Conservation (phyloP, 805 yeast species). For the Saturnispora quitensis region DNA sequence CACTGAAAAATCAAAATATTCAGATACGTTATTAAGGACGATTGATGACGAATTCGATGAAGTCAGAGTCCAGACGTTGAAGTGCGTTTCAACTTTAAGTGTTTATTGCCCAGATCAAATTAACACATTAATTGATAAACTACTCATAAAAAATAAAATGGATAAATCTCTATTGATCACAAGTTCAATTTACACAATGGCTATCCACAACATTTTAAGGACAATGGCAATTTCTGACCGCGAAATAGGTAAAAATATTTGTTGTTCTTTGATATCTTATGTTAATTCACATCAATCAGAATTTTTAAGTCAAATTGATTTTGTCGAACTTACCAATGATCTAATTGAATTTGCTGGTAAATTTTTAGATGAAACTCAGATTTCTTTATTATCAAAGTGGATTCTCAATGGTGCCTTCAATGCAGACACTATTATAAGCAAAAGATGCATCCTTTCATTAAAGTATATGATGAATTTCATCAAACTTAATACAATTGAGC, state of each 20-base stretch:
- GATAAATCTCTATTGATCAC: conserved; percentile 29
- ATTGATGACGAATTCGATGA: conserved; percentile 58
- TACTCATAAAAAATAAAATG: conserved; percentile 22
- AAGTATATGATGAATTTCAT: conserved; percentile 26
- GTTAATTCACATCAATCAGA: conserved; percentile 18
- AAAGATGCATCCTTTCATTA: conserved; percentile 35
- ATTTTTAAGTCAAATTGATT: conserved; percentile 36
- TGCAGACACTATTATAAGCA: conserved; percentile 37
- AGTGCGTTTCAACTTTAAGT: conserved; percentile 34
- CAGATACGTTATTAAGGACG: conserved; percentile 20
- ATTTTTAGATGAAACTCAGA: conserved; percentile 19
- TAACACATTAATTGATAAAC: conserved; percentile 24
- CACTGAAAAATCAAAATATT: conserved; percentile 27
- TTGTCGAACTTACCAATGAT: conserved; percentile 53
- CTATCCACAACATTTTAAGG: conserved; percentile 36
- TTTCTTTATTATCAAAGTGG: conserved; percentile 17
- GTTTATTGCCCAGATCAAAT: conserved; percentile 22
- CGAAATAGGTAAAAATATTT: conserved; percentile 19
- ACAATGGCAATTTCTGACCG: conserved; percentile 20
- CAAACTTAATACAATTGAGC: conserved; percentile 6
- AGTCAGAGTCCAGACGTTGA: conserved; percentile 67
- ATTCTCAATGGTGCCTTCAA: conserved; percentile 31
- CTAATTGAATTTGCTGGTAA: conserved; percentile 37
- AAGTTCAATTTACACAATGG: conserved; percentile 45
- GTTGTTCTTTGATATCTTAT: conserved; percentile 32